Conservation (phyloP, 225 moss, liverwort and hornwort species). For the Straminergon stramineum region DNA sequence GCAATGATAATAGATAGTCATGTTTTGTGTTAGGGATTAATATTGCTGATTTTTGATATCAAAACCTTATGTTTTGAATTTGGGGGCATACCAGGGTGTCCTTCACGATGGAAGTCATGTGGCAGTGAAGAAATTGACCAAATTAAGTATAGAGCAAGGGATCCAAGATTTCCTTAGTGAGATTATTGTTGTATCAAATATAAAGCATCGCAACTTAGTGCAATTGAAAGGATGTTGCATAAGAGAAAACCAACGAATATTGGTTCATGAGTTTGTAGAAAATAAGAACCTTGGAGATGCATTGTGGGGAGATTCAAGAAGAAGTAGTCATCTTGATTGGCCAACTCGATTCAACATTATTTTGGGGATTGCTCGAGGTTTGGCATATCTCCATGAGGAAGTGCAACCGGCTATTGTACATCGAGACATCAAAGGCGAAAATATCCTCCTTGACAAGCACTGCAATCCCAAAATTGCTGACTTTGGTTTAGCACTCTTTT, state of each 20-base stretch:
- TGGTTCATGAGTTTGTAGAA: background rate
- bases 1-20: background rate
- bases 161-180: background rate
- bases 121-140: background rate
- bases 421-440: background rate
- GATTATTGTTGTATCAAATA: background rate
- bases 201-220: background rate
- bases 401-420: background rate
- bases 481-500: background rate
- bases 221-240: background rate
- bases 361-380: background rate
- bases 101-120: background rate
- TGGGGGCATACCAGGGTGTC: background rate
- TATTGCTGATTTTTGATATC: background rate
- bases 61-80: background rate
- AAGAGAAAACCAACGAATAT: background rate
- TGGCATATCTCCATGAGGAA: background rate
- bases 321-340: fast-evolving
- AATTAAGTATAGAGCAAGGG: background rate
- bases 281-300: background rate
- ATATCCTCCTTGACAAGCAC: background rate
- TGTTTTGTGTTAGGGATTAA: background rate
- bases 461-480: background rate
- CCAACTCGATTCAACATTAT: background rate
- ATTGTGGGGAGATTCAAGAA: background rate